phyloP scores from a whole-genome alignment of 139 green algal species.

The Chlorella sp. region DNA sequence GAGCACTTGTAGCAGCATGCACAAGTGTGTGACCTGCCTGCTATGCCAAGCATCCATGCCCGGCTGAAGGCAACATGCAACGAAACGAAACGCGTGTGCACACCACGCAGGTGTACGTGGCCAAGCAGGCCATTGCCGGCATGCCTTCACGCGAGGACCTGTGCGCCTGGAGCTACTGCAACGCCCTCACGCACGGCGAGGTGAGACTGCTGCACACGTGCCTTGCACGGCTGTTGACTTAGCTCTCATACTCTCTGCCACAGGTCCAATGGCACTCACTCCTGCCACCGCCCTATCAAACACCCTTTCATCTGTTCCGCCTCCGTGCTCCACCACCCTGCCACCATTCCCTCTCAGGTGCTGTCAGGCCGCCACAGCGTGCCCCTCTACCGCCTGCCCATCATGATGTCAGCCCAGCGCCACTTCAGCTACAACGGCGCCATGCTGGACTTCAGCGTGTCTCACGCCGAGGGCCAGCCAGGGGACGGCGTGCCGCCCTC shows the following conservation, averaged over 20 bases:
- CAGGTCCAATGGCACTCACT: too few species aligned
- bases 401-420: constrained; percentile 38
- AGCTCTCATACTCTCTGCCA: too few species aligned
- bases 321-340: too few species aligned
- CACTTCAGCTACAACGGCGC: constrained; percentile 49
- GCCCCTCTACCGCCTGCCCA: constrained; percentile 44
- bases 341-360: too few species aligned
- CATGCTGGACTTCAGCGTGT: constrained; percentile 36
- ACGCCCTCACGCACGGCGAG: constrained; percentile 22
- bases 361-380: constrained; percentile 34
- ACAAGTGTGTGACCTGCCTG: too few species aligned
- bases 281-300: too few species aligned
- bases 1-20: too few species aligned
- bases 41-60: too few species aligned
- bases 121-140: constrained; percentile 35
- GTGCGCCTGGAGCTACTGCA: constrained; percentile 45
- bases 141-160: constrained; percentile 36
- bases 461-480: background rate
- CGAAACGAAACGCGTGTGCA: too few species aligned
- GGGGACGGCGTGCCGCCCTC: background rate
- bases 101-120: constrained; percentile 36
- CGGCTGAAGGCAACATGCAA: too few species aligned
- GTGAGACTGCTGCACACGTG: constrained; percentile 14
- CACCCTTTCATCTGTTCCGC: too few species aligned
- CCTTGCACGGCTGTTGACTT: background rate